phyloP scores from a whole-genome alignment of 1,284 basidiomycete genomes.

The Mixia osmundae region DNA sequence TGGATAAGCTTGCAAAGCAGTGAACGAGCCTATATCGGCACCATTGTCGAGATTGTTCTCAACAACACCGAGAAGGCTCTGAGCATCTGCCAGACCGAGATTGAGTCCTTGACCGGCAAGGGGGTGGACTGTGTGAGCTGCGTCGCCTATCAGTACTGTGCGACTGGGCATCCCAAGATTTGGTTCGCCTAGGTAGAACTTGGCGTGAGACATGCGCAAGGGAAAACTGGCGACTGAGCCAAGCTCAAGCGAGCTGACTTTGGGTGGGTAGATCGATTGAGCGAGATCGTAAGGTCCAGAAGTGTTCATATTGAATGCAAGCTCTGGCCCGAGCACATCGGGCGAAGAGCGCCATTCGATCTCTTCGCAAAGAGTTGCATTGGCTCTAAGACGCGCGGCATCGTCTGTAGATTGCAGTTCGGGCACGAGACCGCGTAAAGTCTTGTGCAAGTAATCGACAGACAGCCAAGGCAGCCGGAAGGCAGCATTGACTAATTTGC shows the following conservation, averaged over 20 bases:
- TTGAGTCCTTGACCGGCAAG: slow-evolving; percentile 96
- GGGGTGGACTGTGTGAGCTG: slow-evolving; percentile 85
- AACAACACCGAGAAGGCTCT: slow-evolving; percentile 35
- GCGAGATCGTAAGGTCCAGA: slow-evolving; percentile 11
- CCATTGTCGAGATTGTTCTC: slow-evolving; percentile 32
- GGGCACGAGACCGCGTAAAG: slow-evolving; percentile 37
- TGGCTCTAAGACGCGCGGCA: slow-evolving; percentile 2
- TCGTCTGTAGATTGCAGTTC: slow-evolving; percentile 14
- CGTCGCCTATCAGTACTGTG: slow-evolving; percentile 80
- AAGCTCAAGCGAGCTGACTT: slow-evolving; percentile 44
- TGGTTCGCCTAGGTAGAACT: slow-evolving; percentile 53
- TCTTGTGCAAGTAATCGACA: slow-evolving; percentile 9
- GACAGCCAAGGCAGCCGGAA: slow-evolving; percentile 40
- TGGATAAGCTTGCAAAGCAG: slow-evolving; percentile 48
- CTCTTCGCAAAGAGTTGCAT: slow-evolving; percentile 3
- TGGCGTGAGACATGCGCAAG: slow-evolving; percentile 63
- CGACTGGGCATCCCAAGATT: slow-evolving; percentile 29
- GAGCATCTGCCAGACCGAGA: slow-evolving; percentile 66
- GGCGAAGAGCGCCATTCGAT: slow-evolving; percentile 9
- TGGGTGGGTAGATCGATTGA: slow-evolving; percentile 53
- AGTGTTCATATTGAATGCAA: no score
- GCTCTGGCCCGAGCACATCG: slow-evolving; percentile 4
- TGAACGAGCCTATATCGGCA: slow-evolving; percentile 62
- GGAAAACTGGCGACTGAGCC: slow-evolving; percentile 78
- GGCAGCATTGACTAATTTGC: slow-evolving; percentile 64